These are phyloP conservation scores for Irpex sp. DNA, from an alignment of 1,284 basidiomycete genomes.

Conservation along the genomic window DNA sequence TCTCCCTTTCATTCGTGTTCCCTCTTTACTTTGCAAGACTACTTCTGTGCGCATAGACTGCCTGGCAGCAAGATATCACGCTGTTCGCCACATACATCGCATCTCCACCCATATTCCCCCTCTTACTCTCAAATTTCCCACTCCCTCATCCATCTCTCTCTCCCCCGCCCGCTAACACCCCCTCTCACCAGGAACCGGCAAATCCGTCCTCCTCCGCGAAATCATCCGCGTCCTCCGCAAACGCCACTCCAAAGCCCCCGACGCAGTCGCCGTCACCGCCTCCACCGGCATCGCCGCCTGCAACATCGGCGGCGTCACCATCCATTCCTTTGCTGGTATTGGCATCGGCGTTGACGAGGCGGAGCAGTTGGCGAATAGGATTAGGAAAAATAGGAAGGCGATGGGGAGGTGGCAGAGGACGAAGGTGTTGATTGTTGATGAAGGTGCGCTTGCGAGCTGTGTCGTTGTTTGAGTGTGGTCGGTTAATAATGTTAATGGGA, in stretches of 20 bases:
- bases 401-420: slow-evolving; percentile 71
- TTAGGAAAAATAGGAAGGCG: slow-evolving; percentile 68
- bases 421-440: slow-evolving; percentile 85
- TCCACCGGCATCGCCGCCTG: slow-evolving; percentile 91
- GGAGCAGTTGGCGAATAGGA: slow-evolving; percentile 54
- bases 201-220: slow-evolving; percentile 86
- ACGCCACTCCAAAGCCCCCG: slow-evolving; percentile 41
- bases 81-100: no score
- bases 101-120: no score
- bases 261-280: slow-evolving; percentile 82
- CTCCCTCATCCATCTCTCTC: no score
- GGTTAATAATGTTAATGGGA: background rate
- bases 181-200: slow-evolving; percentile 71
- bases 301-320: slow-evolving; percentile 86
- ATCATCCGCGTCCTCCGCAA: slow-evolving; percentile 67
- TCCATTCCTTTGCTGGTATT: slow-evolving; percentile 90
- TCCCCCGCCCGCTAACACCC: no score
- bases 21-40: no score
- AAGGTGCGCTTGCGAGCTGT: slow-evolving; percentile 74
- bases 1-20: no score
- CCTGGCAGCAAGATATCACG: no score
- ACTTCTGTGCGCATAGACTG: no score
- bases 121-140: no score
- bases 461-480: no score
- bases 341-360: slow-evolving; percentile 71